Conservation (phyloP, 306 rosid genomes). For the Cajanus cajan region DNA sequence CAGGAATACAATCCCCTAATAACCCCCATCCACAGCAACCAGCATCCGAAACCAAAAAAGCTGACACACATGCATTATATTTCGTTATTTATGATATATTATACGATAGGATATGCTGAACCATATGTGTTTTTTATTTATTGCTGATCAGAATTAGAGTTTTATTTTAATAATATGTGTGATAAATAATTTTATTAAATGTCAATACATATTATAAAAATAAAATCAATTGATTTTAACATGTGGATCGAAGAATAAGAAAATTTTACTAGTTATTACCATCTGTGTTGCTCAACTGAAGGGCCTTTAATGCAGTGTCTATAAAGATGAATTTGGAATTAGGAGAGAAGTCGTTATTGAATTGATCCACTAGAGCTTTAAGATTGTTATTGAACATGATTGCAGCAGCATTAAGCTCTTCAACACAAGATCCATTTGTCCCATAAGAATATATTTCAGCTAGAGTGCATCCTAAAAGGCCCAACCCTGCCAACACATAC, state of each 20-base stretch:
- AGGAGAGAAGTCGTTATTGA: slow-evolving; percentile 20
- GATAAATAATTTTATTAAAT: no score
- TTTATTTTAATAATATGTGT: no score
- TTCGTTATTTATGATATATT: no score
- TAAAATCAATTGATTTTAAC: background rate
- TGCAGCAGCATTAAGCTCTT: slow-evolving; percentile 31
- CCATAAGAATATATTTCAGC: background rate
- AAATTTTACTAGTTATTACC: slow-evolving; percentile 15
- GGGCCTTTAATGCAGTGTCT: background rate
- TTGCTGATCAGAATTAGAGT: no score
- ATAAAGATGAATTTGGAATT: slow-evolving; percentile 43
- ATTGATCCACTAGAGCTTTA: slow-evolving; percentile 33
- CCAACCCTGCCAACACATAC: slow-evolving; percentile 51
- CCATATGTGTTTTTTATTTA: no score
- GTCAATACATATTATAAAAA: no score
- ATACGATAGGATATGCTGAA: no score
- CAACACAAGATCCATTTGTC: slow-evolving; percentile 35
- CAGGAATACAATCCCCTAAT: slow-evolving; percentile 26
- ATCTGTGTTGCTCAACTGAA: background rate
- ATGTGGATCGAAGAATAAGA: background rate
- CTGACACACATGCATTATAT: slow-evolving; percentile 34
- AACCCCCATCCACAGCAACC: slow-evolving; percentile 37
- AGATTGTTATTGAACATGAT: slow-evolving; percentile 37
- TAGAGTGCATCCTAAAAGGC: slow-evolving; percentile 53
- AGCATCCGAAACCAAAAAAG: background rate